Evolutionary conservation across 768 basidiomycete species (phyloP), one percentile per base, ranked within the genome.

Genomic region (Cystobasidium ongulense): DNA sequence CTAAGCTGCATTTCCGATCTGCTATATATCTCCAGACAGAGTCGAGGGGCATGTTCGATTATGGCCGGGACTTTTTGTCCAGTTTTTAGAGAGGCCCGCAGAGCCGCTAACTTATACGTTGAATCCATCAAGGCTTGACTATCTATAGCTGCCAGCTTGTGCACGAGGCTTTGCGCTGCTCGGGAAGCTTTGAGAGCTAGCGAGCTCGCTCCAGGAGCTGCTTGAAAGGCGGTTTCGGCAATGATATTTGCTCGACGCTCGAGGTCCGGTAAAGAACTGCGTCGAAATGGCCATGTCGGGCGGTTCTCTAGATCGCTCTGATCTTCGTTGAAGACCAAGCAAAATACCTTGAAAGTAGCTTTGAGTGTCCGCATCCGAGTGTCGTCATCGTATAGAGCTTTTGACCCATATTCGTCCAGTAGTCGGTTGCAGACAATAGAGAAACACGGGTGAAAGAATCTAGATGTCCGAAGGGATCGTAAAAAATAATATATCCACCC

Each of bases 401-500:
- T 33, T 11, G n/a, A 36, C 15, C 68, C 68, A 38, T 57, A 57
- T 7, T 71, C 54, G 25, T 71, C 68, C n/a, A 71, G 29, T 17
- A 71, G 36, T 3, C 68, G 68, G 33, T 25, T 33, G n/a, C 33
- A 33, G 21, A 71, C 53, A 18, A 46, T 36, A 27, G 68, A 36
- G 29, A 71, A 71, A 46, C 68, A 71, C 2, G 68, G 68, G 15
- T n/a, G 35, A 25, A 71, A 71, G 25, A 35, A 71, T 2, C 50
- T 5, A n/a, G 68, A 39, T 8, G 25, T 21, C 8, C 68, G 53
- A 23, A 71, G 38, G 3, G 68, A 71, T 10, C 68, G 68, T 23
- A 71, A 31, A 29, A 71, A 71, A 27, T 35, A 54, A 35, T 57
- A 71, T 4, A 71, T 33, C 68, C 68, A 71, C 11, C 68, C 68